Percentiles rank a stretch among this genome's conserved stretches.
Conservation (phyloP, 306 rosid genomes). For the Quercus suber region DNA sequence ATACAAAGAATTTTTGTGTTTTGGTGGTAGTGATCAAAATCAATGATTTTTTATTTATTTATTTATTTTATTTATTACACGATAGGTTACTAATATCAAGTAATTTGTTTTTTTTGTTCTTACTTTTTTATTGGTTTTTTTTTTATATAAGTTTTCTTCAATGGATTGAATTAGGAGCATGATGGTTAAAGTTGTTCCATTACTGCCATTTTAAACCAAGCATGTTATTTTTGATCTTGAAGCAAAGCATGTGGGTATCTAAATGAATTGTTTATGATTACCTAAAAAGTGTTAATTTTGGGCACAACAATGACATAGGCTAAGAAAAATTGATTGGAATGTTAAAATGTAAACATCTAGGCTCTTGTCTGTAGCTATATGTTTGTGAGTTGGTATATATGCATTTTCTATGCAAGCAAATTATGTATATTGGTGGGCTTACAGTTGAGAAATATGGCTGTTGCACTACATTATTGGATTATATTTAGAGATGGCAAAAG, state of each 20-base stretch:
- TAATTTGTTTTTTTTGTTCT: neutral
- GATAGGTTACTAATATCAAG: neutral
- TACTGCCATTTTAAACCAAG: neutral
- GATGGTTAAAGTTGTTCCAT: neutral
- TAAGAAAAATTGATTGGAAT: neutral
- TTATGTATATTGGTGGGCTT: neutral
- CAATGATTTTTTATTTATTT: neutral
- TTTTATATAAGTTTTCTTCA: neutral
- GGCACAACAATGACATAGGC: neutral
- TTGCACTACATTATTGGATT: neutral
- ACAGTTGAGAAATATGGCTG: neutral
- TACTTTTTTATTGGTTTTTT: neutral
- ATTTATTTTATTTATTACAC: neutral
- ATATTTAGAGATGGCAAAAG: neutral
- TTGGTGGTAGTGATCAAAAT: neutral
- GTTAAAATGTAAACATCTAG: neutral
- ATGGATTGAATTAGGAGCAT: neutral
- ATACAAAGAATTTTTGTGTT: neutral
- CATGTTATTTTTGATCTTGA: neutral
- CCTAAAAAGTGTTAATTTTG: neutral
- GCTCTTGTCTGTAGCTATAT: neutral
- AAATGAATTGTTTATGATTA: neutral
- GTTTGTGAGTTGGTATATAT: neutral
- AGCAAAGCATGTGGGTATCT: neutral
- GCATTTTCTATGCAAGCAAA: neutral